A percentile compares a stretch with the other conserved stretches of the same genome.
These are phyloP conservation scores for Suillus variegatus DNA, from an alignment of 768 basidiomycete genomes.

Conservation along the genomic window DNA sequence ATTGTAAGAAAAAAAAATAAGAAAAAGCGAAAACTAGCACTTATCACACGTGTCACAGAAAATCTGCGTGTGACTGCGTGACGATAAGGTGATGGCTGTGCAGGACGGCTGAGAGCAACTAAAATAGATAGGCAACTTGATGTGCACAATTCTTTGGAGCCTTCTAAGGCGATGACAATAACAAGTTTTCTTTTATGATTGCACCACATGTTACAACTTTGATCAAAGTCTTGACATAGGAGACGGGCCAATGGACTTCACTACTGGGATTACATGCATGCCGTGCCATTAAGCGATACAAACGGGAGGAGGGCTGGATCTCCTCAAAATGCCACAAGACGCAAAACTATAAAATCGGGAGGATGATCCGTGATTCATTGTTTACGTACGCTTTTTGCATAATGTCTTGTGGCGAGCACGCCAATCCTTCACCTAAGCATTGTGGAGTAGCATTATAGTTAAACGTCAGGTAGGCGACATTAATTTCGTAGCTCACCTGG, in stretches of 20 bases:
- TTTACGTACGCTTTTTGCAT: slow-evolving; percentile 19
- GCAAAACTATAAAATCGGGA: not conserved
- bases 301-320: not conserved
- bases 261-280: not conserved
- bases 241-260: not conserved
- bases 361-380: not conserved
- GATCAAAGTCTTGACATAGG: not conserved
- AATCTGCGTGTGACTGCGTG: not conserved
- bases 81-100: not conserved
- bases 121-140: not conserved
- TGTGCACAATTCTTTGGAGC: not conserved
- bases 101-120: too few species aligned
- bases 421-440: slow-evolving; percentile 28
- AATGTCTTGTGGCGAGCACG: slow-evolving; percentile 29
- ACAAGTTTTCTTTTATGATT: not conserved
- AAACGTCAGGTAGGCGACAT: not conserved
- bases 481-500: slow-evolving; percentile 19
- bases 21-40: not conserved
- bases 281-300: not conserved
- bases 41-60: not conserved
- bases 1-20: slow-evolving; percentile 14
- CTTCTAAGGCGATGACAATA: not conserved
- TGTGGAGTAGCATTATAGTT: not conserved
- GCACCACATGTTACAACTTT: not conserved
- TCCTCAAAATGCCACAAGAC: not conserved